Conservation (phyloP, 208 protist species). For the Leishmania amazonensis region DNA sequence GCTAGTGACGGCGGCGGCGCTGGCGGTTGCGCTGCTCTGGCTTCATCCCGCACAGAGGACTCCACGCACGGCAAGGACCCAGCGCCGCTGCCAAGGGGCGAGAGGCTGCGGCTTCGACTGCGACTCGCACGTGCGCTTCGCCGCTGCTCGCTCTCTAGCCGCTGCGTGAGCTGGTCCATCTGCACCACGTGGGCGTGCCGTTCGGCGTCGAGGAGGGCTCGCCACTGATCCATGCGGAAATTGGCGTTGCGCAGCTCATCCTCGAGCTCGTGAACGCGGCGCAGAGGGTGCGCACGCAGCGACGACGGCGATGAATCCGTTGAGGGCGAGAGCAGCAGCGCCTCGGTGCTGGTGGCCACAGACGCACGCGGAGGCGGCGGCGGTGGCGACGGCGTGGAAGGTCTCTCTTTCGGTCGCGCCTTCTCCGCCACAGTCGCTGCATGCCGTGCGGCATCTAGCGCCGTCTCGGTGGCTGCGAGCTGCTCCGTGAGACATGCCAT, state of each 20-base stretch:
- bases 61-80: neutral
- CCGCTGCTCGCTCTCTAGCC: conserved; percentile 31
- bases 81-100: conserved; percentile 1
- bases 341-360: neutral
- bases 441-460: neutral
- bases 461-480: conserved; percentile 12
- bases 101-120: conserved; percentile 19
- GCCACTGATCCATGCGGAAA: conserved; percentile 40
- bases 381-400: neutral
- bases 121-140: conserved; percentile 14
- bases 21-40: no score
- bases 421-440: neutral
- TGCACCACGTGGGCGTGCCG: conserved; percentile 37
- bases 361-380: neutral
- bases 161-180: conserved; percentile 35
- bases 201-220: conserved; percentile 33
- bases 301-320: neutral
- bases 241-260: conserved; percentile 30
- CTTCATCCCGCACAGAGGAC: neutral
- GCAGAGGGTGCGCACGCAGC: neutral
- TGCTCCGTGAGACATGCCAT: conserved; percentile 13
- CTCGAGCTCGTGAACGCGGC: conserved; percentile 29
- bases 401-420: conserved; percentile 8
- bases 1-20: neutral
- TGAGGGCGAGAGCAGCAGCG: conserved; percentile 2